Percentiles rank a stretch among this genome's conserved stretches.
Evolutionary conservation across 345 rosid species (phyloP).

Genomic region (Acer campestre): DNA sequence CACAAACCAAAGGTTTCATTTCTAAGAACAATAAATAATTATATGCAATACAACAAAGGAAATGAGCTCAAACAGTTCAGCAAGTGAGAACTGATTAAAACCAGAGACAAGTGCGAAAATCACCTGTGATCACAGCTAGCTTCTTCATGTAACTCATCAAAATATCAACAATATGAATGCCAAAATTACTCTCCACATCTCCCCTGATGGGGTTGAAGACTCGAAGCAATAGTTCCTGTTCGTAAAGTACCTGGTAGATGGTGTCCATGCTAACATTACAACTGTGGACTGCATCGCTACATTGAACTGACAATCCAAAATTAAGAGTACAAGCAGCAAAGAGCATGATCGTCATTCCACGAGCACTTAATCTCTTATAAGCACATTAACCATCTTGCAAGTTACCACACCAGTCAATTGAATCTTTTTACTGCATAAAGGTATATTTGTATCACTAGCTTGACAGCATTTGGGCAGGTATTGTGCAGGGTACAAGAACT

Average conservation of each 20-base stretch:
- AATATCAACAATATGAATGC: conserved; percentile 10
- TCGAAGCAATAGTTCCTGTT: background rate
- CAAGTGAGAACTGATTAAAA: conserved; percentile 18
- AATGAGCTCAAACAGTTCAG: conserved; percentile 12
- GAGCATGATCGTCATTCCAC: background rate
- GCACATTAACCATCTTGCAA: conserved; percentile 16
- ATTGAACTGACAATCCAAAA: background rate
- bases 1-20: conserved; percentile 12
- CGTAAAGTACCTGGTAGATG: background rate
- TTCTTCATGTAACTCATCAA: conserved; percentile 18
- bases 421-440: conserved; percentile 10
- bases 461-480: conserved; percentile 24
- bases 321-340: conserved; percentile 9
- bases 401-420: conserved; percentile 17
- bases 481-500: conserved; percentile 25
- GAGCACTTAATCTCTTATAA: background rate
- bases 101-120: conserved; percentile 13
- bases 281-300: background rate
- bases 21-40: conserved; percentile 4
- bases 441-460: conserved; percentile 23
- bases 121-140: conserved; percentile 23
- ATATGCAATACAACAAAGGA: conserved; percentile 24
- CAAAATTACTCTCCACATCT: conserved; percentile 12
- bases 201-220: background rate
- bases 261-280: background rate